Conservation (phyloP, 257 asterid genomes). For the Solanum habrochaites region DNA sequence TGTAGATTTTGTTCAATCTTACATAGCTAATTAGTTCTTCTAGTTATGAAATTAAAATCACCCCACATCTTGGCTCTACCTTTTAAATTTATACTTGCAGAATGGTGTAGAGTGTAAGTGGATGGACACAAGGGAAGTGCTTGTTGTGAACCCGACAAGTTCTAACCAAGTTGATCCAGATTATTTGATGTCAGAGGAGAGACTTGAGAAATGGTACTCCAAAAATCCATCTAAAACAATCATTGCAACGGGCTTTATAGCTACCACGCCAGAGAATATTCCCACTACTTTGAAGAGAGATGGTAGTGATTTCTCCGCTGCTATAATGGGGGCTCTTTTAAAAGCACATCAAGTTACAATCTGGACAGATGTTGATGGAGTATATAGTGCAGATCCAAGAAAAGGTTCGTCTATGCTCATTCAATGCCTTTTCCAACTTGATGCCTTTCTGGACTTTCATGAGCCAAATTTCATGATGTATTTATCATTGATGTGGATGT, state of each 20-base stretch:
- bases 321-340: conserved; percentile 90
- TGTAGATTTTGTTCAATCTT: not conserved
- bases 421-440: not conserved
- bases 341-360: conserved; percentile 90
- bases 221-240: conserved; percentile 51
- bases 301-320: conserved; percentile 99
- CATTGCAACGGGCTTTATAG: conserved; percentile 93
- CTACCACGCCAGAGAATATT: conserved; percentile 75
- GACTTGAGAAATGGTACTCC: conserved; percentile 81
- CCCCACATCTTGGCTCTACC: not conserved
- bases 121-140: conserved; percentile 99
- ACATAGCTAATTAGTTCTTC: conserved; percentile 1
- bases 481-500: not conserved
- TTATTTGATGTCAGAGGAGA: conserved; percentile 60
- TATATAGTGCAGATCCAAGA: conserved; percentile 96
- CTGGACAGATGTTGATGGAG: conserved; percentile 99
- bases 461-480: not conserved
- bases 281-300: conserved; percentile 98
- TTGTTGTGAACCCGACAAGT: conserved; percentile 71
- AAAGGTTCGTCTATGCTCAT: conserved; percentile 46
- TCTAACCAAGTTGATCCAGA: conserved; percentile 96
- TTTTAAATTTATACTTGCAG: conserved; percentile 27
- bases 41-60: not conserved
- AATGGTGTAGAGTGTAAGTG: conserved; percentile 56
- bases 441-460: not conserved